Percentiles rank a stretch among this genome's conserved stretches.
phyloP scores from a whole-genome alignment of 176 grass and related monocot genomes.

The Ensete glaucum region DNA sequence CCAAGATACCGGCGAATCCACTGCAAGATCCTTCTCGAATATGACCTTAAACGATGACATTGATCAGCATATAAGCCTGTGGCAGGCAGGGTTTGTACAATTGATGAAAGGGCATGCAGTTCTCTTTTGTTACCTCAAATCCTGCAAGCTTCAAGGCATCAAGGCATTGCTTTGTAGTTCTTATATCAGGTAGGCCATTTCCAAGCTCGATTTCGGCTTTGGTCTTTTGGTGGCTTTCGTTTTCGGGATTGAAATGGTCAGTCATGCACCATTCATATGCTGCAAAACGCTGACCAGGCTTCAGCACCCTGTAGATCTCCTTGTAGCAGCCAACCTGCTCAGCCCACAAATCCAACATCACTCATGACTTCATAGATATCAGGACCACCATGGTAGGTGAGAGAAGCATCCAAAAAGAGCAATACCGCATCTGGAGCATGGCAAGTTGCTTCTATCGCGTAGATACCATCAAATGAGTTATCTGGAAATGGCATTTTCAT shows the following conservation, averaged over 20 bases:
- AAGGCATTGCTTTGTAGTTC: slow-evolving; percentile 75
- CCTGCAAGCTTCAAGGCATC: slow-evolving; percentile 85
- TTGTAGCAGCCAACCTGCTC: slow-evolving; percentile 89
- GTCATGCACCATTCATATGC: slow-evolving; percentile 98
- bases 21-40: slow-evolving; percentile 80
- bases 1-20: slow-evolving; percentile 84
- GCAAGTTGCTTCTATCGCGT: slow-evolving; percentile 76
- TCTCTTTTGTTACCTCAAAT: slow-evolving; percentile 55
- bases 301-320: slow-evolving; percentile 86
- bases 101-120: neutral
- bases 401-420: neutral
- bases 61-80: neutral
- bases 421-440: slow-evolving; percentile 64
- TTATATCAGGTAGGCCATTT: slow-evolving; percentile 87
- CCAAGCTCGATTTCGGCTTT: slow-evolving; percentile 94
- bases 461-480: slow-evolving; percentile 50
- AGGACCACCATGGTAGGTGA: slow-evolving; percentile 2
- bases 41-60: slow-evolving; percentile 38
- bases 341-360: slow-evolving; percentile 10
- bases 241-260: slow-evolving; percentile 70
- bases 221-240: slow-evolving; percentile 76
- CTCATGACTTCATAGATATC: neutral
- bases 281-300: slow-evolving; percentile 92
- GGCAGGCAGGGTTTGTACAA: neutral
- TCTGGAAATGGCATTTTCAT: slow-evolving; percentile 74